Base-by-base conservation (phyloP, 371 early-diverging fungal genomes). In the Mortierella sp. region DNA sequence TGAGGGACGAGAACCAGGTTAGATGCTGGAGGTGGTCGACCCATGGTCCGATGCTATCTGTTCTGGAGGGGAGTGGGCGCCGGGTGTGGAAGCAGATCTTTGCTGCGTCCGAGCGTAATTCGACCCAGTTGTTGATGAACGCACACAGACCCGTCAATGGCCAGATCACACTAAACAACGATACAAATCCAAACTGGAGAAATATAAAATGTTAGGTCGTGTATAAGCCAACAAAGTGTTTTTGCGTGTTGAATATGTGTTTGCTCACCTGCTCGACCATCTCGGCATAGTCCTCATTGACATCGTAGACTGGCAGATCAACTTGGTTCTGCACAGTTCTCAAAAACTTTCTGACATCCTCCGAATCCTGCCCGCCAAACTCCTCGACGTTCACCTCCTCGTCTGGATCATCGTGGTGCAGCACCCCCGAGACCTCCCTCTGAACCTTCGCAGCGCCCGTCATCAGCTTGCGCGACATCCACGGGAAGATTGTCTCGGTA, bases 261-360 rank as follows among this genome's bases (percentile, higher is more conserved):
- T n/a, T n/a, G n/a, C n/a, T n/a, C n/a, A 92, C 92, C 88, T 96
- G 96, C 68, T 93, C 94, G 52, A 93, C 92, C 95, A 97, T 95
- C 77, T 97, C 97, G 29, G 92, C 92, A 81, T 96, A 96, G 79
- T 97, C 97, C 37, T 92, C 92, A 70, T 93, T 95, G 39, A 94
- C 92, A 70, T 93, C 91, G 79, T 97, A 96, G 43, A 89, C 91
- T 4, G 93, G 92, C 70, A 94, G 78, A 37, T 76, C 90, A n/a
- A 87, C 89, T 68, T 92, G 87, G 26, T 73, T 79, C 40, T 85
- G 71, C 10, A 90, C 79, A 39, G 85, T 86, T 44, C 85, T 76
- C 79, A 91, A 76, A 37, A 91, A 88, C 2, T 67, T 68, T 31
- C 76, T 71, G 79, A 91, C 89, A 48, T 87, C 84, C 24, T 87